These are phyloP conservation scores for Tolypocladium capitatum DNA, from an alignment of 2,329 filamentous ascomycete species.

Conservation along the genomic window DNA sequence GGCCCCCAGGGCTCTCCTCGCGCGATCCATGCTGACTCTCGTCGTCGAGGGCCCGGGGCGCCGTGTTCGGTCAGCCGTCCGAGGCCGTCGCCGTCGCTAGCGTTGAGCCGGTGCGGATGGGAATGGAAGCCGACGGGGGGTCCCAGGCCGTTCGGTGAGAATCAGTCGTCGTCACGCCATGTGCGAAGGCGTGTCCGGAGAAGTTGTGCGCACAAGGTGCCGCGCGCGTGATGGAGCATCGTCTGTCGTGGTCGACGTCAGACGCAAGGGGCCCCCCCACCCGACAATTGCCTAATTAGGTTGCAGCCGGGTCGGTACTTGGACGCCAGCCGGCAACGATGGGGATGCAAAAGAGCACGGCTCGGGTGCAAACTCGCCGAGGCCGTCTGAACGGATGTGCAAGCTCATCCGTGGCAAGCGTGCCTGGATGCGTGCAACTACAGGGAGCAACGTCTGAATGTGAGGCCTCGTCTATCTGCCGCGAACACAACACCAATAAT, in stretches of 20 bases:
- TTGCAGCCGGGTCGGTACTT: too few relatives aligned
- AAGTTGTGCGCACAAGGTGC: background rate
- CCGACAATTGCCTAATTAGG: background rate
- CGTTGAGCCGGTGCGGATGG: background rate
- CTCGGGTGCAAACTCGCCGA: background rate
- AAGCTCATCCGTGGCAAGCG: background rate
- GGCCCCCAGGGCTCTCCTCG: constrained; percentile 10
- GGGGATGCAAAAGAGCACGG: background rate
- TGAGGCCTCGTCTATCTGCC: too few relatives aligned
- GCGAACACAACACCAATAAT: too few relatives aligned
- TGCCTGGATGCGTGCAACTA: background rate
- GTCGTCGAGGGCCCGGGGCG: background rate
- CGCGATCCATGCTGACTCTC: constrained; percentile 11
- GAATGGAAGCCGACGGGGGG: background rate
- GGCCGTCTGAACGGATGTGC: background rate
- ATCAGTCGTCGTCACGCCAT: background rate
- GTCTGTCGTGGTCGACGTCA: background rate
- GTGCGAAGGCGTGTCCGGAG: background rate
- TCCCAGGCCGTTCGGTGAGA: background rate
- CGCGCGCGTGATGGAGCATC: background rate
- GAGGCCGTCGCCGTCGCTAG: background rate
- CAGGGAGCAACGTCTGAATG: too few relatives aligned
- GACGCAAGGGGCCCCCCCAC: background rate
- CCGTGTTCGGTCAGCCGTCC: background rate
- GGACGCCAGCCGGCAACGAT: too few relatives aligned